Evolutionary conservation across 148 eudicot genomes (phyloP).

Genomic region (Fagopyrum tataricum): DNA sequence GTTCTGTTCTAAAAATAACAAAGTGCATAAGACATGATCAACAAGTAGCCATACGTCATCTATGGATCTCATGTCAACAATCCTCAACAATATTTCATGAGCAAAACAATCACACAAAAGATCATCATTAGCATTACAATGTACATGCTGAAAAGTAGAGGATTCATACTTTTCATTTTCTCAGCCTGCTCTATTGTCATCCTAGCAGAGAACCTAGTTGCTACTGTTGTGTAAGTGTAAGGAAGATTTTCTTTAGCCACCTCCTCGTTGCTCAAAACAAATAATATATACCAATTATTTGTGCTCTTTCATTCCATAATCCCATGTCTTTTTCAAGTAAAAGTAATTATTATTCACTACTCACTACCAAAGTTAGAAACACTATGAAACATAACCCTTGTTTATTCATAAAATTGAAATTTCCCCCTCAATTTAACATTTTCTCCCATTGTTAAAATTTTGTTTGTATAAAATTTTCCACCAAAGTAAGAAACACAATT

Average conservation of each 20-base stretch:
- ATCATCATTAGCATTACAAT: not conserved
- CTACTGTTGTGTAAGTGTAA: slow-evolving; percentile 46
- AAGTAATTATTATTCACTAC: too few species aligned
- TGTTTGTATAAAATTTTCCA: too few species aligned
- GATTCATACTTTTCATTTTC: slow-evolving; percentile 33
- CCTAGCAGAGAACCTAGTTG: slow-evolving; percentile 51
- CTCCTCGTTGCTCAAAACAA: slow-evolving; percentile 28
- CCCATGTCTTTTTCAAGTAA: too few species aligned
- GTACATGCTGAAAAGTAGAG: not conserved
- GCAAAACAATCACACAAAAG: not conserved
- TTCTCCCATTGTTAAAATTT: too few species aligned
- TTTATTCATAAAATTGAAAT: too few species aligned
- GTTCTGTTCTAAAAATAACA: slow-evolving; percentile 28
- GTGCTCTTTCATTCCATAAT: too few species aligned
- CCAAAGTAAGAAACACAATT: too few species aligned
- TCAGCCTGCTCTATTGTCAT: slow-evolving; percentile 40
- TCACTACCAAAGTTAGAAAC: too few species aligned
- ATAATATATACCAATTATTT: too few species aligned
- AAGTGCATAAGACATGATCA: not conserved
- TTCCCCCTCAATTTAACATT: too few species aligned
- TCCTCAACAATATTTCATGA: not conserved
- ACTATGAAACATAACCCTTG: too few species aligned
- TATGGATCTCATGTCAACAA: not conserved
- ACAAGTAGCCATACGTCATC: not conserved
- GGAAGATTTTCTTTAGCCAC: slow-evolving; percentile 40